phyloP scores from a whole-genome alignment of 2,329 filamentous ascomycete genomes.

The Venturia oleaginea region DNA sequence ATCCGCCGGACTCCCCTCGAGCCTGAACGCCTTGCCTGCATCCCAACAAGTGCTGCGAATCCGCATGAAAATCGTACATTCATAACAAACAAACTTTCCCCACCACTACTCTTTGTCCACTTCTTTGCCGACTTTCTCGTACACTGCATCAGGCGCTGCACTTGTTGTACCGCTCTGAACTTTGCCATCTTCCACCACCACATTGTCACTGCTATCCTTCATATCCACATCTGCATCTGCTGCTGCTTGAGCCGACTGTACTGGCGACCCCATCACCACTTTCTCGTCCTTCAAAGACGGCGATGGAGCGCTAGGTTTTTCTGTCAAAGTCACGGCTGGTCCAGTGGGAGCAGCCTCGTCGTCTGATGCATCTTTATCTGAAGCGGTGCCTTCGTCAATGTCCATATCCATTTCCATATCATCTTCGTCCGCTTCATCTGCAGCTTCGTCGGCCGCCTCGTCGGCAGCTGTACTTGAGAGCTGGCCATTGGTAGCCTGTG shows the following conservation, averaged over 20 bases:
- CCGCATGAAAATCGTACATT: background rate
- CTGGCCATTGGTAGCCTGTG: background rate
- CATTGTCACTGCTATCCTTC: background rate
- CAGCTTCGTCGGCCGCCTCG: background rate
- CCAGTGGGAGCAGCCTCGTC: conserved; percentile 2
- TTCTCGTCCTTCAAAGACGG: background rate
- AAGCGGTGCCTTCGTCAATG: conserved; percentile 4
- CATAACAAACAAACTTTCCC: background rate
- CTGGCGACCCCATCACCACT: conserved; percentile 2
- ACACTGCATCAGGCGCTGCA: background rate
- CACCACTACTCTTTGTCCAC: background rate
- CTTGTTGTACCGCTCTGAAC: background rate
- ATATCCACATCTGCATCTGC: conserved; percentile 12
- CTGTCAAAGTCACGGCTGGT: background rate
- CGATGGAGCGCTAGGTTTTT: background rate
- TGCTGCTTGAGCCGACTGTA: background rate
- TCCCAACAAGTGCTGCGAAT: background rate
- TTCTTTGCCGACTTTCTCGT: background rate
- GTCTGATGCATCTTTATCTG: conserved; percentile 6
- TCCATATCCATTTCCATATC: conserved; percentile 14
- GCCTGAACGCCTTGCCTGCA: conserved; percentile 1
- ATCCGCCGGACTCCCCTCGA: background rate
- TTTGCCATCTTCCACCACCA: background rate
- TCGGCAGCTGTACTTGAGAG: background rate
- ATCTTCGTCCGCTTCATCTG: conserved; percentile 10